phyloP scores from a whole-genome alignment of 2,329 filamentous ascomycete species.

The Cladophialophora yegresii region DNA sequence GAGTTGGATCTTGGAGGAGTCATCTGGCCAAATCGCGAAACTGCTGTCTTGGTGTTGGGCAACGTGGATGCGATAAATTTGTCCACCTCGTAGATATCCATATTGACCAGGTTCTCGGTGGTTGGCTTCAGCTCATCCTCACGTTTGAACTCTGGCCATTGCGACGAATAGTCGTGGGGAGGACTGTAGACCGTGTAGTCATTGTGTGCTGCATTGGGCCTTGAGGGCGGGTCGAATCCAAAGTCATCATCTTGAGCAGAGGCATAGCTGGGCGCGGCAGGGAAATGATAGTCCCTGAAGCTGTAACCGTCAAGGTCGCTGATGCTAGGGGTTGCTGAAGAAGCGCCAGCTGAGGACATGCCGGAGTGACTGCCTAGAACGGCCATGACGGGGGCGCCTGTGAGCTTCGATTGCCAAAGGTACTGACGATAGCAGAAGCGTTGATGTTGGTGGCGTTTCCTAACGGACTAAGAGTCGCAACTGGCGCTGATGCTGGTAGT shows the following conservation, averaged over 20 bases:
- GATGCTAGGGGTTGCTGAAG: constrained; percentile 30
- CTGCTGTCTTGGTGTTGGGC: constrained; percentile 27
- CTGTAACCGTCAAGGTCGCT: constrained; percentile 35
- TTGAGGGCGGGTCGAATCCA: constrained; percentile 35
- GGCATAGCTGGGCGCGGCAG: constrained; percentile 13
- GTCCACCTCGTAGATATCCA: constrained; percentile 31
- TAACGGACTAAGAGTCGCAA: not conserved
- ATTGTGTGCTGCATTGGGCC: constrained; percentile 18
- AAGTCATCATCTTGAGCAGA: constrained; percentile 33
- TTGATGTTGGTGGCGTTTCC: not conserved
- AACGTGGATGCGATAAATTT: constrained; percentile 29
- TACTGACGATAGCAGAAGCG: not conserved
- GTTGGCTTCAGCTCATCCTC: constrained; percentile 31
- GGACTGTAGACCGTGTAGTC: constrained; percentile 35
- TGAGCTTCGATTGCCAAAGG: not conserved
- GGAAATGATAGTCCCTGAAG: constrained; percentile 29
- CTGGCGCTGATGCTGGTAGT: not conserved
- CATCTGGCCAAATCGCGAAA: constrained; percentile 35
- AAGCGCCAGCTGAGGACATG: constrained; percentile 21
- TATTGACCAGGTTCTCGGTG: constrained; percentile 11
- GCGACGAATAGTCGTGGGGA: constrained; percentile 27
- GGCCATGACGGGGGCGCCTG: constrained; percentile 10
- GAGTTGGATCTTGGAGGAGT: constrained; percentile 36
- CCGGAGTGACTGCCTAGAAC: constrained; percentile 19
- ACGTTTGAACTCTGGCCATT: constrained; percentile 32